Conservation (phyloP, 2,329 filamentous ascomycete genomes). For the Emericellopsis cladophorae region DNA sequence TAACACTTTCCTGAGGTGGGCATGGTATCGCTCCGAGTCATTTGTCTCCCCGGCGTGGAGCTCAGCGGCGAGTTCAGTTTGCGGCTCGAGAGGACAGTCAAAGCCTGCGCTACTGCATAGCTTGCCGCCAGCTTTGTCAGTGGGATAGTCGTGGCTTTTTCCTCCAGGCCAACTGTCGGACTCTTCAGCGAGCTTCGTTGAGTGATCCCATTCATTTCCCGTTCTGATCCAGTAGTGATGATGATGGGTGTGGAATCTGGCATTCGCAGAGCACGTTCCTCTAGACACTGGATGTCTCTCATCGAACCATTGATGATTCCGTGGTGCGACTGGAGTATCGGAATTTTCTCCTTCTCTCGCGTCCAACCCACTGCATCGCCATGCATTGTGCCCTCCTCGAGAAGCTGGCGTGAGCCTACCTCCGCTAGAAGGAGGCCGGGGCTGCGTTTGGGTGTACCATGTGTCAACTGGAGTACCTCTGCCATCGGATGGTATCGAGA, state of each 20-base stretch:
- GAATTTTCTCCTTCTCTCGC: neutral
- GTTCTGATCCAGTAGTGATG: conserved; percentile 47
- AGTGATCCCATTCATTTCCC: neutral
- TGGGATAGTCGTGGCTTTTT: no score
- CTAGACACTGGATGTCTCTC: conserved; percentile 9
- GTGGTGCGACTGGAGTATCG: neutral
- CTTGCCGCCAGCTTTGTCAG: no score
- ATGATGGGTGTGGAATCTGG: conserved; percentile 46
- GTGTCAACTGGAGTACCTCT: no score
- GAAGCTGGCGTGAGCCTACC: no score
- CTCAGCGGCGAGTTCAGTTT: conserved; percentile 2
- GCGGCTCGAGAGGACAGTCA: neutral
- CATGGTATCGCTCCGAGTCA: neutral
- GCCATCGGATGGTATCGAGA: no score
- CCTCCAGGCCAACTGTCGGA: no score
- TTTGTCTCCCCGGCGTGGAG: neutral
- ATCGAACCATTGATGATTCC: conserved; percentile 10
- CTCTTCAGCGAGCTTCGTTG: no score
- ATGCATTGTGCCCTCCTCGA: no score
- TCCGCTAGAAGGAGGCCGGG: no score
- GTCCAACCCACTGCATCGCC: no score
- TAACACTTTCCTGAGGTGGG: conserved; percentile 1
- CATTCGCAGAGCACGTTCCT: conserved; percentile 9
- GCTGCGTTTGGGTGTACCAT: no score
- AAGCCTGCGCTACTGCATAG: neutral